Evolutionary conservation across 208 protist genomes (phyloP).

Genomic region (Trypanosomatidae sp.): DNA sequence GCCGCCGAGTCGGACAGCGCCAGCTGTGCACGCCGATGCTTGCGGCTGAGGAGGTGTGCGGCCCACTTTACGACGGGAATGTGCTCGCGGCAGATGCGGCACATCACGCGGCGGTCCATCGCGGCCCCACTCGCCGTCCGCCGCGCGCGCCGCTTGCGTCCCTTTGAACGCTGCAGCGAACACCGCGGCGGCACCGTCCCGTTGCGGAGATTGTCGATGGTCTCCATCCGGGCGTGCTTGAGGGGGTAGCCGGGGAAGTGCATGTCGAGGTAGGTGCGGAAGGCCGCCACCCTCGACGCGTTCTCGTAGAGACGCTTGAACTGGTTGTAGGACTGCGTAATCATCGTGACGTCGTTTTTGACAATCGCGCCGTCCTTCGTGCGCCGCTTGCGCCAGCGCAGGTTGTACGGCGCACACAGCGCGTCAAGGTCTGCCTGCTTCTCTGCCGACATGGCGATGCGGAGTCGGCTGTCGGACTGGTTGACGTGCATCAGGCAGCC

Average conservation of each 20-base stretch:
- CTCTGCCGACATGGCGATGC: too few species aligned
- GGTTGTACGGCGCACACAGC: conserved; percentile 38
- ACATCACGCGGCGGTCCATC: conserved; percentile 56
- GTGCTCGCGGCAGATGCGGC: conserved; percentile 62
- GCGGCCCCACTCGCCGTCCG: conserved; percentile 14
- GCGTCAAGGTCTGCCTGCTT: conserved; percentile 63
- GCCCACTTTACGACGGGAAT: conserved; percentile 47
- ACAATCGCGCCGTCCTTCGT: conserved; percentile 35
- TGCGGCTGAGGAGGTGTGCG: conserved; percentile 37
- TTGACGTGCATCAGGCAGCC: conserved; percentile 80
- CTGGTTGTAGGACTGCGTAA: conserved; percentile 56
- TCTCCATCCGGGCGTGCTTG: conserved; percentile 82
- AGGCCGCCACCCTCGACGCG: conserved; percentile 21
- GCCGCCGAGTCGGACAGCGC: too few species aligned
- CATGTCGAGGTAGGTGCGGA: conserved; percentile 47
- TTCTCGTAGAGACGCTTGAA: conserved; percentile 60
- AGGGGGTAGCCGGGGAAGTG: conserved; percentile 74
- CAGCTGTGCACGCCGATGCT: conserved; percentile 24
- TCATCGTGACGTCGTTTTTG: conserved; percentile 53
- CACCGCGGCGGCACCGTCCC: conserved; percentile 62
- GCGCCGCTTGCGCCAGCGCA: conserved; percentile 70
- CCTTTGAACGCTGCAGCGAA: conserved; percentile 15
- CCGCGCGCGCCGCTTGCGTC: background rate
- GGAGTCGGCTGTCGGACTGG: conserved; percentile 61
- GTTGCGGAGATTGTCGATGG: conserved; percentile 41